phyloP scores from a whole-genome alignment of 164 flowering plant species.

The Magnolia changhungtana region DNA sequence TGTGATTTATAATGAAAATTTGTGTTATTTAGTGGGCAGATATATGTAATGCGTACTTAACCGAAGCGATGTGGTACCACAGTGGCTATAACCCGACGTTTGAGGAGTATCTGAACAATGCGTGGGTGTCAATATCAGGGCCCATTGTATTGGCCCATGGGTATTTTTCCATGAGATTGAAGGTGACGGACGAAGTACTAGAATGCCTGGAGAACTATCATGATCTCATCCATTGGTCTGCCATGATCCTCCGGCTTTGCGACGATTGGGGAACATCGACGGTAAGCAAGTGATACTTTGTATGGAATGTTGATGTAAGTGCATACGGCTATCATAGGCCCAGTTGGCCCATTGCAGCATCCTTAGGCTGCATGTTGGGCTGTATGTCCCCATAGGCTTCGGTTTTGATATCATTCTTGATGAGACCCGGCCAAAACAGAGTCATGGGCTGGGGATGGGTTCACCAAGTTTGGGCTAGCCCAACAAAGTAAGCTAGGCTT shows the following conservation, averaged over 20 bases:
- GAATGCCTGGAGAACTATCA: conserved; percentile 16
- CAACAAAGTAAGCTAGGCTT: no score
- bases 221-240: conserved; percentile 17
- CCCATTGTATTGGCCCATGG: conserved; percentile 28
- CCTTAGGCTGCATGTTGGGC: no score
- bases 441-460: no score
- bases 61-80: conserved; percentile 55
- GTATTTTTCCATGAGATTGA: conserved; percentile 19
- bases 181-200: conserved; percentile 7
- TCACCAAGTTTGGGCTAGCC: no score
- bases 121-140: conserved; percentile 46
- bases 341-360: no score
- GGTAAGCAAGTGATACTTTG: conserved; percentile 14
- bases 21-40: conserved; percentile 40
- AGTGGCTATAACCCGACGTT: conserved; percentile 36
- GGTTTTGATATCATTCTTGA: no score
- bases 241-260: conserved; percentile 36
- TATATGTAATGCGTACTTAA: conserved; percentile 38
- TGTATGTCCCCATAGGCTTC: no score
- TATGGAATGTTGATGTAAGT: no score
- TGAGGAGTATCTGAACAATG: conserved; percentile 46
- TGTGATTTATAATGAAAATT: no score
- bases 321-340: no score
- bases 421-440: no score
- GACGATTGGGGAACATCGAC: conserved; percentile 37